Base-by-base conservation (phyloP, 352 stramenopile species). In the Elongisporangium senticosum region DNA sequence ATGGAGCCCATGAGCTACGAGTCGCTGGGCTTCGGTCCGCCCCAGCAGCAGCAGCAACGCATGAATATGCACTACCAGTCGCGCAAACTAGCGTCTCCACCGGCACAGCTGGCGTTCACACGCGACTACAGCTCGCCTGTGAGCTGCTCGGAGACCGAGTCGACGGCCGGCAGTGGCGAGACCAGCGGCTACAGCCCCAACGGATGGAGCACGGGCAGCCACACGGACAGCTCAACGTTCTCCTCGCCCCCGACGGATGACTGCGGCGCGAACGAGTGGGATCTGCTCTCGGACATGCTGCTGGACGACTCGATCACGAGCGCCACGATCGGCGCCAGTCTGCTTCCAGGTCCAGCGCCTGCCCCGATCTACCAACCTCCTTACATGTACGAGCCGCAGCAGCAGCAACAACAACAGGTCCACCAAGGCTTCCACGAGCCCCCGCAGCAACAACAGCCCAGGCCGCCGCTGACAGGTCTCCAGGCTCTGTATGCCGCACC, bases 221-320 rank as follows among this genome's bases (percentile, higher is more conserved):
- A 71, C 56, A 73, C 68, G 21, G 68, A 75, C 53, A 63, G 58
- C n/a, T 76, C 68, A 11, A 65, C 66, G 15, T 64, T 69, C 20
- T 71, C 62, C 15, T 68, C 68, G 14, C 68, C 68, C 0, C 65
- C 68, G 24, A 76, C 65, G 28, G 68, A 76, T 53, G 58, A 60
- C 7, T 52, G 63, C 15, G 58, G 58, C n/a, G 56, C 37, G 6
- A 59, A 71, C 39, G 71, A 88, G 48, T 88, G 75, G 75, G 69
- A 83, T n/a, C 56, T 88, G 33, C 63, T 87, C 17, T 83, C 70
- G 19, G 75, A 88, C 49, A 68, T 88, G 50, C 58, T 86, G 19
- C 69, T 83, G 17, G 68, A 83, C 33, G 75, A 87, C 52, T 71
- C 77, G 7, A 40, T 84, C 11, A 60, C 23, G 1, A 39, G 54